phyloP scores from a whole-genome alignment of 2,329 filamentous ascomycete genomes.

The Phaeomoniella chlamydospora region DNA sequence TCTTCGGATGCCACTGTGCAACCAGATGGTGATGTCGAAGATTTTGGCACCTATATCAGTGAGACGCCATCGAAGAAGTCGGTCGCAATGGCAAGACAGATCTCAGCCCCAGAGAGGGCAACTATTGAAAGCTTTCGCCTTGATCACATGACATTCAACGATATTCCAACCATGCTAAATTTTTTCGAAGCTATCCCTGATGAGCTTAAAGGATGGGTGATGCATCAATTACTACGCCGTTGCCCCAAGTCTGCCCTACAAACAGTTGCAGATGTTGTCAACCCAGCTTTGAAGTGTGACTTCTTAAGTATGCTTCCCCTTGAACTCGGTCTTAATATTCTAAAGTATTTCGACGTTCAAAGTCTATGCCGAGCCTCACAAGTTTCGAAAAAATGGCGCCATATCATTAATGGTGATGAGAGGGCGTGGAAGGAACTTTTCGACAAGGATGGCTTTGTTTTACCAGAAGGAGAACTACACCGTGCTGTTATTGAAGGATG shows the following conservation, averaged over 20 bases:
- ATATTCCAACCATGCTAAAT: slow-evolving; percentile 76
- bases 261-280: slow-evolving; percentile 79
- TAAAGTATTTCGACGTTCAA: slow-evolving; percentile 70
- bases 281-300: slow-evolving; percentile 87
- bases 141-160: slow-evolving; percentile 39
- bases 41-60: background rate
- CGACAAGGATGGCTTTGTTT: slow-evolving; percentile 64
- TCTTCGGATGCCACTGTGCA: slow-evolving; percentile 22
- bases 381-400: slow-evolving; percentile 88
- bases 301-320: slow-evolving; percentile 72
- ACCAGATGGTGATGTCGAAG: slow-evolving; percentile 7
- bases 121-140: background rate
- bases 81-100: background rate
- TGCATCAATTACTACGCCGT: slow-evolving; percentile 85
- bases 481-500: slow-evolving; percentile 82
- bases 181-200: slow-evolving; percentile 83
- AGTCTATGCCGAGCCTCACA: slow-evolving; percentile 84
- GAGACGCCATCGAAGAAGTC: background rate
- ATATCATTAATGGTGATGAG: slow-evolving; percentile 82
- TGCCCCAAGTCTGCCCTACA: slow-evolving; percentile 81
- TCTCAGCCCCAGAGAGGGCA: background rate
- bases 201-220: slow-evolving; percentile 87
- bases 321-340: slow-evolving; percentile 75
- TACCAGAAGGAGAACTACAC: slow-evolving; percentile 70
- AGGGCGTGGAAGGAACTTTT: slow-evolving; percentile 91